These are phyloP conservation scores for Pseudotsuga menziesii DNA, from an alignment of 75 land plant genomes.

Conservation along the genomic window DNA sequence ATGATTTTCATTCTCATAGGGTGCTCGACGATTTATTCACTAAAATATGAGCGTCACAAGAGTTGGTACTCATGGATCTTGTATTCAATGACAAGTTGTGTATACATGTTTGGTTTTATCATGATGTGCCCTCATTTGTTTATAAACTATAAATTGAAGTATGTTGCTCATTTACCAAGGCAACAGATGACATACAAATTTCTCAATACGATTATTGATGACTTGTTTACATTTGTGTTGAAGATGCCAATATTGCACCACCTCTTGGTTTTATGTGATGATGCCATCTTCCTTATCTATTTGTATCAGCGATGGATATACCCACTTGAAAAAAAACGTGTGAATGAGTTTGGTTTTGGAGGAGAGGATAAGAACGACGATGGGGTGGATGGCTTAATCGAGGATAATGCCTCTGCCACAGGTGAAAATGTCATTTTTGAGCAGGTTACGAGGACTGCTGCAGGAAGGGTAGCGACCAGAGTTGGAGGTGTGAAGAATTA, in stretches of 20 bases:
- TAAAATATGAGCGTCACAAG: constrained; percentile 92
- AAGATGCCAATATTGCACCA: constrained; percentile 97
- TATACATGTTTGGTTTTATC: constrained; percentile 98
- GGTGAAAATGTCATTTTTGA: background rate
- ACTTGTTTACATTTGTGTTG: constrained; percentile 97
- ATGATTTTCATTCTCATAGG: constrained; percentile 76
- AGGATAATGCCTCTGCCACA: background rate
- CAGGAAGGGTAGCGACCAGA: constrained; percentile 1
- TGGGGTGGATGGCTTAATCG: background rate
- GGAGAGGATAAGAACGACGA: constrained; percentile 58
- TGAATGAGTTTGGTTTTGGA: constrained; percentile 96
- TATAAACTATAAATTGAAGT: constrained; percentile 95
- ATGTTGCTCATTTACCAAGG: constrained; percentile 99
- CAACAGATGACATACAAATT: constrained; percentile 99
- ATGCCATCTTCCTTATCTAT: constrained; percentile 87
- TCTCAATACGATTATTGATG: constrained; percentile 95
- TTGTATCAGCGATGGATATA: constrained; percentile 94
- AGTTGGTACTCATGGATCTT: constrained; percentile 99
- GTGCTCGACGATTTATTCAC: constrained; percentile 82
- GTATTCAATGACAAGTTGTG: constrained; percentile 95
- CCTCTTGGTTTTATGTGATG: constrained; percentile 96
- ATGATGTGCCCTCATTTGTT: constrained; percentile 99
- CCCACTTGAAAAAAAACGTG: constrained; percentile 85
- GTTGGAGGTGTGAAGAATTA: too few species aligned
- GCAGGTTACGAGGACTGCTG: constrained; percentile 7